Evolutionary conservation across 441 rosid species (phyloP).

Genomic region (Euphorbia neoarborescens): DNA sequence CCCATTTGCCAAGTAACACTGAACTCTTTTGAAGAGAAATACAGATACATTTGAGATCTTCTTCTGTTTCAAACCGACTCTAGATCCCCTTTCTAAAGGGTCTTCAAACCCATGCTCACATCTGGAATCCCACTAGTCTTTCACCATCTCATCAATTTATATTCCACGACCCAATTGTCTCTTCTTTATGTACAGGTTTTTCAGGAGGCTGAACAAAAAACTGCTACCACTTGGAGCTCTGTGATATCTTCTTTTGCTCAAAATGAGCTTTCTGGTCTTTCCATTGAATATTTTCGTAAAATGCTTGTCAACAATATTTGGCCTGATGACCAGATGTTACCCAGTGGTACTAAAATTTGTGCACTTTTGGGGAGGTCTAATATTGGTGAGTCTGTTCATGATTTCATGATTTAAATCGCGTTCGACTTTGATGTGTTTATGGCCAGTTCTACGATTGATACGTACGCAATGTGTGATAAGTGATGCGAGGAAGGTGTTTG

Average conservation of each 20-base stretch:
- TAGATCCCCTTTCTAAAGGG: conserved; percentile 47
- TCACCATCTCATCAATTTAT: conserved; percentile 73
- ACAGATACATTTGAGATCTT: conserved; percentile 43
- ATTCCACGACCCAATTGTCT: conserved; percentile 70
- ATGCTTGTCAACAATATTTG: conserved; percentile 35
- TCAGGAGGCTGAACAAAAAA: conserved; percentile 36
- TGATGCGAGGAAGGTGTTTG: conserved; percentile 57
- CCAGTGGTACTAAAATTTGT: conserved; percentile 65
- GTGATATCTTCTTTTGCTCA: conserved; percentile 66
- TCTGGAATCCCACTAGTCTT: conserved; percentile 57
- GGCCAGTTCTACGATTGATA: conserved; percentile 68
- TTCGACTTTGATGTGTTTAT: conserved; percentile 60
- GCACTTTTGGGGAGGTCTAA: conserved; percentile 50
- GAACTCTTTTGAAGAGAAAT: conserved; percentile 33
- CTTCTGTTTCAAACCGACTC: conserved; percentile 50
- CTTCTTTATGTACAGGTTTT: conserved; percentile 45
- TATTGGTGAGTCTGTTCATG: conserved; percentile 53
- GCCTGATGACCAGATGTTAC: conserved; percentile 73
- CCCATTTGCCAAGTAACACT: too few relatives aligned
- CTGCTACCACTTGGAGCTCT: conserved; percentile 83
- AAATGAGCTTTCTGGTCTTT: conserved; percentile 64
- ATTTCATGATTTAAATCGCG: conserved; percentile 51
- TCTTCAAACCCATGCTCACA: conserved; percentile 60
- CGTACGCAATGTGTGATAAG: conserved; percentile 64
- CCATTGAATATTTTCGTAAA: conserved; percentile 52